phyloP scores from a whole-genome alignment of 139 green algal species.

The Closterium sp. region DNA sequence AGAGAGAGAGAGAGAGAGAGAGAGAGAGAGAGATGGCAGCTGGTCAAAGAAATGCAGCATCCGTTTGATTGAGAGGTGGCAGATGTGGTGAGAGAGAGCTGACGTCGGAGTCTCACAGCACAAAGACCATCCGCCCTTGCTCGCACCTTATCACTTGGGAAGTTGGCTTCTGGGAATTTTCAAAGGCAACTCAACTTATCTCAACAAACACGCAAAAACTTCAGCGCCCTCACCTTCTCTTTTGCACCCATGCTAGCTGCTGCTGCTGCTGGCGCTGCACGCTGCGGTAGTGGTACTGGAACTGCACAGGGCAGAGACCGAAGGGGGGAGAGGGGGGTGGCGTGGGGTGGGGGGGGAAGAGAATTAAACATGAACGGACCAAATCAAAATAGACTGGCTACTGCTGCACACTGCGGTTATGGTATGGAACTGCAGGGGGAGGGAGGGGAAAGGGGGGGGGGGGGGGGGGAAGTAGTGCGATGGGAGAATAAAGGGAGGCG shows the following conservation, averaged over 20 bases:
- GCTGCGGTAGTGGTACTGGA: conserved; percentile 72
- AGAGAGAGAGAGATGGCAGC: neutral
- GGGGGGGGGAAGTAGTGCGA: neutral
- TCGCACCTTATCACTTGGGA: too few species aligned
- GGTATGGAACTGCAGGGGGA: neutral
- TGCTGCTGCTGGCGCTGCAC: conserved; percentile 72
- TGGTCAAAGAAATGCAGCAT: neutral
- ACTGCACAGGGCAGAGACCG: conserved; percentile 11
- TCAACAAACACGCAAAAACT: neutral
- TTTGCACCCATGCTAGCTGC: conserved; percentile 74
- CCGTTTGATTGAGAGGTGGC: too few species aligned
- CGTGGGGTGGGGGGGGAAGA: neutral
- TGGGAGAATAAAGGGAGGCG: too few species aligned
- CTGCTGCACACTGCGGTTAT: too few species aligned
- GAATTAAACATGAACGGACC: neutral
- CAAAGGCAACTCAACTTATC: neutral
- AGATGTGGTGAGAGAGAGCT: too few species aligned
- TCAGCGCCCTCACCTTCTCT: conserved; percentile 55
- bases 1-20: too few species aligned
- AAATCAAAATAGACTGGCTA: neutral
- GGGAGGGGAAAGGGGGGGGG: neutral
- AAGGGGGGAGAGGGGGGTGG: neutral
- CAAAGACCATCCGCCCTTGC: too few species aligned
- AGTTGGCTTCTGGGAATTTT: too few species aligned
- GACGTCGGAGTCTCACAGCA: too few species aligned